These are phyloP conservation scores for Fusarium sp. DNA, from an alignment of 2,329 filamentous ascomycete genomes.

Conservation along the genomic window DNA sequence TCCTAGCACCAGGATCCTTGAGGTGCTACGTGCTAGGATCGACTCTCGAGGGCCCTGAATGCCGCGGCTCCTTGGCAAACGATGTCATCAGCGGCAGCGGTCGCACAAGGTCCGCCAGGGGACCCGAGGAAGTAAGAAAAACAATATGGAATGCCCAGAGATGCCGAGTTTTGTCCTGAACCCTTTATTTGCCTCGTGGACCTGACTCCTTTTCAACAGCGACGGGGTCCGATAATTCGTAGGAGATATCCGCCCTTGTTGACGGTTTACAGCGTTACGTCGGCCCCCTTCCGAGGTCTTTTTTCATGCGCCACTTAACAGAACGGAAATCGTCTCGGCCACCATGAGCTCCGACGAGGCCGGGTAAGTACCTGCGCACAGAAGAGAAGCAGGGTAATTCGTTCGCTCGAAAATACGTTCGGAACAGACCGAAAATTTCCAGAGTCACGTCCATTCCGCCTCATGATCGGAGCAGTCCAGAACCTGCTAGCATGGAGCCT, in stretches of 20 bases:
- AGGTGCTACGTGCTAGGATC: background rate
- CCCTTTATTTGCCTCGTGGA: slow-evolving; percentile 6
- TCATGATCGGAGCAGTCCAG: too few relatives aligned
- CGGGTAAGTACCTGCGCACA: slow-evolving; percentile 5
- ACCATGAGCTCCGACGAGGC: slow-evolving; percentile 20
- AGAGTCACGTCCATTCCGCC: too few relatives aligned
- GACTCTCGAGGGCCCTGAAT: slow-evolving; percentile 8
- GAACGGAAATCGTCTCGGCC: slow-evolving; percentile 32
- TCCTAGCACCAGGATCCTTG: background rate
- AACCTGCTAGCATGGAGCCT: too few relatives aligned
- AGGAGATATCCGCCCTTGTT: slow-evolving; percentile 25
- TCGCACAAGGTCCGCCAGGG: slow-evolving; percentile 5
- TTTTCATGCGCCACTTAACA: slow-evolving; percentile 24
- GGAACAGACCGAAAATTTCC: too few relatives aligned
- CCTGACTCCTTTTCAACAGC: background rate
- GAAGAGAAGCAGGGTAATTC: background rate
- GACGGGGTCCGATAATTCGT: slow-evolving; percentile 3
- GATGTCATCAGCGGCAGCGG: slow-evolving; percentile 28
- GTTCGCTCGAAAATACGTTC: slow-evolving; percentile 21
- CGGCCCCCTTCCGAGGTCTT: background rate
- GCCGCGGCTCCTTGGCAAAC: slow-evolving; percentile 18
- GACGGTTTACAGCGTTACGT: slow-evolving; percentile 23
- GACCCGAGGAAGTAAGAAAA: background rate
- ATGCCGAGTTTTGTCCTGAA: slow-evolving; percentile 26
- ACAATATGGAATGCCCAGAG: slow-evolving; percentile 7